Conservation (phyloP, 2,329 filamentous ascomycete species). For the Ophiocordyceps robertsii region DNA sequence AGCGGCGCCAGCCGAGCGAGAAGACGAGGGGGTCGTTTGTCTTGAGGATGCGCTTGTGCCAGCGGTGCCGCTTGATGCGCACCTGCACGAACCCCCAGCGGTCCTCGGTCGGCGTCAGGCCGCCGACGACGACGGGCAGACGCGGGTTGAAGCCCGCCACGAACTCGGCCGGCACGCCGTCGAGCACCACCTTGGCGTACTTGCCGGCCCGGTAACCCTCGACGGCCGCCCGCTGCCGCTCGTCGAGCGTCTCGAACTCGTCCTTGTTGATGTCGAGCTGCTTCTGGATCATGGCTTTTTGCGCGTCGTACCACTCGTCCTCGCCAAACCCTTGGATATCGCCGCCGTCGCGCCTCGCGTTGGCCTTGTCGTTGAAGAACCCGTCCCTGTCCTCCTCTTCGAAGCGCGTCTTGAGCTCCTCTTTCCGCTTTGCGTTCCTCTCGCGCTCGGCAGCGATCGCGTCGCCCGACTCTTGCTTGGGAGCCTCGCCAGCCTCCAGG, state of each 20-base stretch:
- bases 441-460: conserved; percentile 77
- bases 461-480: conserved; percentile 29
- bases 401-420: conserved; percentile 86
- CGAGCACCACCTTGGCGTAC: conserved; percentile 82
- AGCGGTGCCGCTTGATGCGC: conserved; percentile 90
- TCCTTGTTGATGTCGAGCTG: conserved; percentile 93
- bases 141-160: conserved; percentile 67
- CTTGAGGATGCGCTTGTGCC: conserved; percentile 99
- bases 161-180: conserved; percentile 85
- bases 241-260: conserved; percentile 81
- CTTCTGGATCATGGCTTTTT: conserved; percentile 90
- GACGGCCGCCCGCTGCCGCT: conserved; percentile 66
- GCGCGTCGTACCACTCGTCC: conserved; percentile 96
- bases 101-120: conserved; percentile 86
- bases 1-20: conserved; percentile 89
- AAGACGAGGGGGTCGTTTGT: conserved; percentile 96
- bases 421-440: conserved; percentile 81
- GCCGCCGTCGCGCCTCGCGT: conserved; percentile 55
- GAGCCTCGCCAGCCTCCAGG: conserved; percentile 40
- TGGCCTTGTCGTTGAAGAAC: conserved; percentile 78
- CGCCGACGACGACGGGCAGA: conserved; percentile 77
- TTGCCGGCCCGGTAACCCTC: conserved; percentile 88
- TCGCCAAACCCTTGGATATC: conserved; percentile 76
- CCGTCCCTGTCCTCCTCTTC: conserved; percentile 98
- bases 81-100: conserved; percentile 92